Percentiles rank a stretch among this genome's conserved stretches.
phyloP scores from a whole-genome alignment of 352 stramenopile genomes.

The Phytophthora fragariae region DNA sequence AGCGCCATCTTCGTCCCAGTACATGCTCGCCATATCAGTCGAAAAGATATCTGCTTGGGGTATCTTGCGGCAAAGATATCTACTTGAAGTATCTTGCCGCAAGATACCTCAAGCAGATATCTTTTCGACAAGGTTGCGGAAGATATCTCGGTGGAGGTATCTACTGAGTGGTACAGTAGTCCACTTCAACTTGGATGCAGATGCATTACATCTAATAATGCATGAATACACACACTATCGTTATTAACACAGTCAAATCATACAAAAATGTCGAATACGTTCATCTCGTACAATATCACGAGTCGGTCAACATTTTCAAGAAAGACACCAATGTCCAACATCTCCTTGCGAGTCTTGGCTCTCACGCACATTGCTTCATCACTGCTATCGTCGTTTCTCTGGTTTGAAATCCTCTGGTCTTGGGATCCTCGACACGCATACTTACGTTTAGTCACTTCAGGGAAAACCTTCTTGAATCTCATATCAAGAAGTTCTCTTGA shows the following conservation, averaged over 20 bases:
- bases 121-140: neutral
- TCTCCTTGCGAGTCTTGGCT: conserved; percentile 45
- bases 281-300: conserved; percentile 6
- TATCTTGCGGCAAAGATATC: conserved; percentile 2
- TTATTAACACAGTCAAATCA: too few species aligned
- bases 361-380: conserved; percentile 47
- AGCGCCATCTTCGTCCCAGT: conserved; percentile 30
- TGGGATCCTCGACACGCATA: neutral
- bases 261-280: too few species aligned
- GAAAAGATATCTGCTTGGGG: conserved; percentile 16
- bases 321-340: conserved; percentile 48
- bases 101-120: too few species aligned
- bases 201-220: too few species aligned
- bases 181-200: conserved; percentile 9
- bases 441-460: neutral
- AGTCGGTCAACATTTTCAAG: conserved; percentile 45
- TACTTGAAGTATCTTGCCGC: too few species aligned
- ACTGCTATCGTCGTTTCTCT: neutral
- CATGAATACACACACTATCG: too few species aligned
- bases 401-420: conserved; percentile 25
- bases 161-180: conserved; percentile 11
- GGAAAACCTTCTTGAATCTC: too few species aligned
- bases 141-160: conserved; percentile 14
- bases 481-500: too few species aligned
- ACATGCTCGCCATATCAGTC: conserved; percentile 5